Percentiles rank a stretch among this genome's conserved stretches.
These are phyloP conservation scores for Barnettozyma salicaria DNA, from an alignment of 805 yeast species.

Conservation along the genomic window DNA sequence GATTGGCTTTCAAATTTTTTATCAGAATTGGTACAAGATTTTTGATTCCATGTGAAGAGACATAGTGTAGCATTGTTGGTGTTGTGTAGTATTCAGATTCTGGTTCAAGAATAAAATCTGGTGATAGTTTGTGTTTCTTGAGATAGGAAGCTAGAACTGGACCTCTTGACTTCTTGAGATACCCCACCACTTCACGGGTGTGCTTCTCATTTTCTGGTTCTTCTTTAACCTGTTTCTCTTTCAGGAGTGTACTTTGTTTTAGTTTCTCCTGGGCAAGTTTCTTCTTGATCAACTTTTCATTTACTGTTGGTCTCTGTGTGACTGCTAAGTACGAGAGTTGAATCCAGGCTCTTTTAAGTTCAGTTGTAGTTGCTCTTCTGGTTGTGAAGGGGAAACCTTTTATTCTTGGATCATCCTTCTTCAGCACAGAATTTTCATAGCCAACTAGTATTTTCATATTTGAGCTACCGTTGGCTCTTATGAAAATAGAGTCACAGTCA, in stretches of 20 bases:
- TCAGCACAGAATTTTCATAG: constrained; percentile 51
- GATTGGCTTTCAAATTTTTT: constrained; percentile 63
- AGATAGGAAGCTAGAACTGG: constrained; percentile 65
- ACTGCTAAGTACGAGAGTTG: constrained; percentile 57
- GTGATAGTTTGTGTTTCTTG: constrained; percentile 47
- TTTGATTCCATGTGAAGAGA: constrained; percentile 58
- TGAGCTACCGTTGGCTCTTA: constrained; percentile 73
- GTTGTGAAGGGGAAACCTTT: constrained; percentile 84
- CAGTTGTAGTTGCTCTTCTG: constrained; percentile 74
- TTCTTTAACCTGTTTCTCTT: constrained; percentile 17
- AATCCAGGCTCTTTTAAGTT: constrained; percentile 79
- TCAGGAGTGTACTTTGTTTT: constrained; percentile 25
- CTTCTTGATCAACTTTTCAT: constrained; percentile 26
- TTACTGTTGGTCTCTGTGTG: constrained; percentile 46
- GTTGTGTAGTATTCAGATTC: constrained; percentile 40
- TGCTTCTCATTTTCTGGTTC: constrained; percentile 39
- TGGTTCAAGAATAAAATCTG: constrained; percentile 54
- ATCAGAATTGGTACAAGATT: constrained; percentile 62
- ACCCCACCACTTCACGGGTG: constrained; percentile 50
- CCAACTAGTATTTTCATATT: constrained; percentile 63
- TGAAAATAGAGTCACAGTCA: constrained; percentile 63
- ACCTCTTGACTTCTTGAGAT: constrained; percentile 68
- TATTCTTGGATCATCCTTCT: constrained; percentile 53
- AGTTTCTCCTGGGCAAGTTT: constrained; percentile 28
- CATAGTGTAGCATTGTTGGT: constrained; percentile 78